Base-by-base conservation (phyloP, 169 alveolate genomes). In the Plasmodium yoelii region DNA sequence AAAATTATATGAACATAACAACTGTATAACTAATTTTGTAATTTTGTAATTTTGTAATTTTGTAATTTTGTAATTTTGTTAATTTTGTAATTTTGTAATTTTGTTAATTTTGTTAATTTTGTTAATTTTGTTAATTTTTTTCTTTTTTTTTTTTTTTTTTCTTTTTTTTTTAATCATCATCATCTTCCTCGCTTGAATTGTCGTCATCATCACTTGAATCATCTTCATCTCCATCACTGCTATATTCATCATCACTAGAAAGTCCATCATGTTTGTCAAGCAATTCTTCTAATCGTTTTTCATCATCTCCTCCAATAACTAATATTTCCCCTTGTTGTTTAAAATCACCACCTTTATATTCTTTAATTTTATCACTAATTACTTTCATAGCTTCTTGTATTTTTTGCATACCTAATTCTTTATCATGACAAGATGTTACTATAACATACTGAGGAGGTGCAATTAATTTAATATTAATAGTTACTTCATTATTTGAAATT, bases 391-490 rank as follows among this genome's bases (percentile, higher is more conserved):
- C 96, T 12, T 94, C 92, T 49, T 94, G 95, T 65, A 95, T 90
- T 19, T 94, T 82, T 49, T 90, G 87, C 71, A 97, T 82, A 46
- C 98, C 99, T 55, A 88, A 91, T 28, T 95, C 96, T 93, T 96
- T 97, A 89, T 97, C 98, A 68, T 94, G 93, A 24, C 99, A 96
- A n/a, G 92, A 92, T n/a, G 97, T 93, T 61, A 96, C 95, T 68
- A 96, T 90, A 84, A 95, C 96, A 93, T 96, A 97, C 56, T 96
- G 97, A 4, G 99, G 99, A 1, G 99, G 97, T 2, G 98, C 97
- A 73, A 97, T 96, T 84, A 97, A 82, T 90, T 96, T 96, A 73
- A 97, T 95, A 73, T 93, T 93, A 47, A 96, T 91, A 64, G 92
- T 67, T 61, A 92, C 87, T 49, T 90, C 92, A 8, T 73, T 91